Percentiles rank a stretch among this genome's conserved stretches.
Evolutionary conservation across 257 asterid species (phyloP).

Genomic region (Euphrasia confusa): DNA sequence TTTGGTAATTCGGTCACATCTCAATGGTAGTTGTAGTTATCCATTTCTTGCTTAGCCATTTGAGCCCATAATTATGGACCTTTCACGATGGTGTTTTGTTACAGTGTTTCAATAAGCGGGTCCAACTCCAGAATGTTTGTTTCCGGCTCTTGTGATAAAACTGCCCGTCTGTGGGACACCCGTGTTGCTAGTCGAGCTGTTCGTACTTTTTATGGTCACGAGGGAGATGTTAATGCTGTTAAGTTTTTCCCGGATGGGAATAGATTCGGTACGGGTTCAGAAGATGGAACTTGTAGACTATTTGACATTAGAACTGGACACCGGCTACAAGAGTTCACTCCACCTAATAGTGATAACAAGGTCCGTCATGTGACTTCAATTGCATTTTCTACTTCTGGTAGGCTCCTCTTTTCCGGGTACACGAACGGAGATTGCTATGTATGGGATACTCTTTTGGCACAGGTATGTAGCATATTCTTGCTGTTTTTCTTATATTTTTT

Average conservation of each 20-base stretch:
- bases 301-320: constrained; percentile 98
- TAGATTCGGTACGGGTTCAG: constrained; percentile 94
- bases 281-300: constrained; percentile 85
- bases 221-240: constrained; percentile 87
- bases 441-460: constrained; percentile 92
- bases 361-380: constrained; percentile 72
- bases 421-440: constrained; percentile 80
- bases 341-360: constrained; percentile 65
- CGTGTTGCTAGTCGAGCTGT: constrained; percentile 99
- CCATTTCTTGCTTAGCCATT: not conserved
- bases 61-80: constrained; percentile 4
- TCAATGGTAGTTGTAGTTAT: not conserved
- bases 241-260: constrained; percentile 94
- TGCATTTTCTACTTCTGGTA: constrained; percentile 89
- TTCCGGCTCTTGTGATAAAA: constrained; percentile 93
- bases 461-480: constrained; percentile 43
- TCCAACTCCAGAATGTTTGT: constrained; percentile 76
- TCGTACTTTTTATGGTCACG: constrained; percentile 83
- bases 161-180: constrained; percentile 94
- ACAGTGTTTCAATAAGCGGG: constrained; percentile 82
- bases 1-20: not conserved
- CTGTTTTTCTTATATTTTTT: not conserved
- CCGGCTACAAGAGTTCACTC: constrained; percentile 84
- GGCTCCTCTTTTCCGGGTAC: constrained; percentile 92
- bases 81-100: constrained; percentile 18